phyloP scores from a whole-genome alignment of 1,139 yeast genomes.

The Kluyveromyces sp. region DNA sequence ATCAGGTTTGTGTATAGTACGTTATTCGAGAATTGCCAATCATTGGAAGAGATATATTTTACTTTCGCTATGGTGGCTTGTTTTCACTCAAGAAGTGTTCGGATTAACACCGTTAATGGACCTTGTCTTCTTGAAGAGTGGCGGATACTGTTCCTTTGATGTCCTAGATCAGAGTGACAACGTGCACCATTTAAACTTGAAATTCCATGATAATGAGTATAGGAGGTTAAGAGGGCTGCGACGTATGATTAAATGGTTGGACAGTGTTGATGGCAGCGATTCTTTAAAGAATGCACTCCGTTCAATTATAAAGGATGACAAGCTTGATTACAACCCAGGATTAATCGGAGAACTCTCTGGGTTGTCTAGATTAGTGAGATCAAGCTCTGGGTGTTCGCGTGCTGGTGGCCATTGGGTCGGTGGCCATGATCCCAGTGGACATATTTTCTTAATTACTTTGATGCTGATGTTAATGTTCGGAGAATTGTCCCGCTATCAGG shows the following conservation, averaged over 20 bases:
- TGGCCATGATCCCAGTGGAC: conserved; percentile 97
- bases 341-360: background rate
- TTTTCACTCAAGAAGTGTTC: conserved; percentile 25
- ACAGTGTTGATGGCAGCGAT: conserved; percentile 5
- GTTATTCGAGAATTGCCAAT: conserved; percentile 6
- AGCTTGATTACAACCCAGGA: background rate
- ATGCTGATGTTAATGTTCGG: conserved; percentile 62
- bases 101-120: conserved; percentile 69
- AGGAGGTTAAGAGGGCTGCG: conserved; percentile 15
- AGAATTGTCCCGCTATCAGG: conserved; percentile 44
- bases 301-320: background rate
- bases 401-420: conserved; percentile 75
- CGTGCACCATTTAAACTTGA: conserved; percentile 12
- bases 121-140: conserved; percentile 65
- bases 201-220: conserved; percentile 20
- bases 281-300: conserved; percentile 2
- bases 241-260: conserved; percentile 13
- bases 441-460: conserved; percentile 71
- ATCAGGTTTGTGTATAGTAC: conserved; percentile 25
- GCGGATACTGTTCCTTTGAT: conserved; percentile 57
- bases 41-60: conserved; percentile 16
- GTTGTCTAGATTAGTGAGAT: background rate
- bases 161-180: conserved; percentile 15
- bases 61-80: conserved; percentile 26
- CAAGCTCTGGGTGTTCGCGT: conserved; percentile 2